phyloP scores from a whole-genome alignment of 345 rosid species.

The Aethionema arabicum region DNA sequence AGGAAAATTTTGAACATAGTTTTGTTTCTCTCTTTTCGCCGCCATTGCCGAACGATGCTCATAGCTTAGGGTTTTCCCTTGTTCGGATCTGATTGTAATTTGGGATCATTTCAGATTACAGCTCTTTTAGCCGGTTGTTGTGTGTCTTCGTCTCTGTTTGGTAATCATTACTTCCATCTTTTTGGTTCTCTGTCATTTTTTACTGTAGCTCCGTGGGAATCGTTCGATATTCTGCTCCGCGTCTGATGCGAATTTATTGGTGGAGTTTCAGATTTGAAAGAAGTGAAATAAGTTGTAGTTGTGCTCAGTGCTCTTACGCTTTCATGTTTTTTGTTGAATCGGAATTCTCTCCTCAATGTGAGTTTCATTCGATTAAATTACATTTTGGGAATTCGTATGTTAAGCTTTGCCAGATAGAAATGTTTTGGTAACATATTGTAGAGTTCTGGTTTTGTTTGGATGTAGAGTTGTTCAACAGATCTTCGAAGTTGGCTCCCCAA shows the following conservation, averaged over 20 bases:
- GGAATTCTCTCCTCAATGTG: slow-evolving; percentile 57
- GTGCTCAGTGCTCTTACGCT: slow-evolving; percentile 1
- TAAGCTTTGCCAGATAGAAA: background rate
- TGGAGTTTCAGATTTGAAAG: slow-evolving; percentile 25
- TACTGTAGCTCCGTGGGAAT: background rate
- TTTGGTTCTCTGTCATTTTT: background rate
- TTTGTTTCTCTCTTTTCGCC: background rate
- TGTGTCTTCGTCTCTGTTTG: slow-evolving; percentile 30
- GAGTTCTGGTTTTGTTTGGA: slow-evolving; percentile 28
- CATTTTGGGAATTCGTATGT: background rate
- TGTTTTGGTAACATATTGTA: slow-evolving; percentile 9
- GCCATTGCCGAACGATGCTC: background rate
- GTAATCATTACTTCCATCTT: slow-evolving; percentile 27
- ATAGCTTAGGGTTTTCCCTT: slow-evolving; percentile 29
- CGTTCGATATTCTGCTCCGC: slow-evolving; percentile 12
- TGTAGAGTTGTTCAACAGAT: slow-evolving; percentile 62
- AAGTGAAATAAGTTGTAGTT: background rate
- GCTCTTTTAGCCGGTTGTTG: slow-evolving; percentile 37
- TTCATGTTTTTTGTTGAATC: slow-evolving; percentile 60
- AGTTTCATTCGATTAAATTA: slow-evolving; percentile 33
- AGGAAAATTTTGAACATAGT: slow-evolving; percentile 19
- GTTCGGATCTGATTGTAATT: slow-evolving; percentile 36
- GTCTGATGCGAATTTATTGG: background rate
- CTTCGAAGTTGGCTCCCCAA: slow-evolving; percentile 98
- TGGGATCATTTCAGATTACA: slow-evolving; percentile 9